Percentiles rank a stretch among this genome's conserved stretches.
Evolutionary conservation across 371 early-diverging fungal genomes (phyloP).

Genomic region (Lichtheimia ramosa): DNA sequence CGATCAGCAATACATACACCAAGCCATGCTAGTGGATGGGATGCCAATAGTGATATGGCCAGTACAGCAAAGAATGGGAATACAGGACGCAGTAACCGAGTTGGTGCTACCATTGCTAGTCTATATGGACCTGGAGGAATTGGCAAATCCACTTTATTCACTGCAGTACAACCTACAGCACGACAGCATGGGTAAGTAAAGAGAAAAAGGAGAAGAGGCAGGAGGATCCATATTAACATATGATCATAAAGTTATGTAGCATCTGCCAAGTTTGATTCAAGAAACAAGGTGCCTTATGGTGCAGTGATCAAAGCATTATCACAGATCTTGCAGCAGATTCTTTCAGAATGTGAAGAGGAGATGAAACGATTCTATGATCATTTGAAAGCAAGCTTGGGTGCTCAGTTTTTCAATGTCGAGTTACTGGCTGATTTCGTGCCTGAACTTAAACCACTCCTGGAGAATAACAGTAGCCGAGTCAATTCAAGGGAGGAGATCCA

Average conservation of each 20-base stretch:
- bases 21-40: slow-evolving; percentile 32
- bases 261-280: slow-evolving; percentile 36
- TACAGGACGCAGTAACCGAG: neutral
- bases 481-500: slow-evolving; percentile 24
- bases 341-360: slow-evolving; percentile 44
- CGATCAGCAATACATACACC: slow-evolving; percentile 26
- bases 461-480: neutral
- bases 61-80: slow-evolving; percentile 7
- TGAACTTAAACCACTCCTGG: slow-evolving; percentile 36
- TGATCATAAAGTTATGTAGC: slow-evolving; percentile 39
- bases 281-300: slow-evolving; percentile 41
- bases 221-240: neutral
- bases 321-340: slow-evolving; percentile 42
- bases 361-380: slow-evolving; percentile 33
- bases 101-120: slow-evolving; percentile 24
- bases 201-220: neutral
- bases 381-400: slow-evolving; percentile 28
- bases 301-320: slow-evolving; percentile 38
- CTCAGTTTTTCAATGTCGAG: slow-evolving; percentile 37
- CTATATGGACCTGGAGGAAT: slow-evolving; percentile 45
- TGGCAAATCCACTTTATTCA: slow-evolving; percentile 45
- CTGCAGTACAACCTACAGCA: slow-evolving; percentile 36
- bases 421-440: slow-evolving; percentile 39
- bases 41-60: slow-evolving; percentile 32
- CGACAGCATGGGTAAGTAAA: slow-evolving; percentile 37